Conservation (phyloP, 2,329 filamentous ascomycete genomes). For the Pestalotiopsis sp. region DNA sequence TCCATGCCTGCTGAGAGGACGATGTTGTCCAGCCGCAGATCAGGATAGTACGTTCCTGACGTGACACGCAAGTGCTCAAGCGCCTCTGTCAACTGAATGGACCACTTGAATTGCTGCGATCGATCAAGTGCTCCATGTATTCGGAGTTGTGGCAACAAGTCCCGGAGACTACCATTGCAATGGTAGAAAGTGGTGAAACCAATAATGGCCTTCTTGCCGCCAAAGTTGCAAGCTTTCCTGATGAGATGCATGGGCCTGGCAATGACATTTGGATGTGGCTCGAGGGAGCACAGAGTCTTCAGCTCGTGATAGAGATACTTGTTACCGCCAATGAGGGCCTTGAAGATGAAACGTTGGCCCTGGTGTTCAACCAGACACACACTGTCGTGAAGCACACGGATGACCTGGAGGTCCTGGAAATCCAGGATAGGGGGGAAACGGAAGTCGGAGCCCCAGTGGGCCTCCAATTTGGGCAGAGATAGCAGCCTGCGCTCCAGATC, state of each 20-base stretch:
- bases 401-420: slow-evolving; percentile 48
- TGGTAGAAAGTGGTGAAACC: slow-evolving; percentile 60
- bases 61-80: slow-evolving; percentile 49
- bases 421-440: slow-evolving; percentile 47
- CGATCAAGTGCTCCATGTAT: slow-evolving; percentile 43
- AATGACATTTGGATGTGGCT: slow-evolving; percentile 54
- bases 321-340: slow-evolving; percentile 55
- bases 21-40: slow-evolving; percentile 61
- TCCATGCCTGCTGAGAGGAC: slow-evolving; percentile 49
- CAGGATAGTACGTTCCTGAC: slow-evolving; percentile 53
- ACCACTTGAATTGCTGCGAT: slow-evolving; percentile 52
- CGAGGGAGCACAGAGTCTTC: slow-evolving; percentile 51
- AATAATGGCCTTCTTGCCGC: slow-evolving; percentile 53
- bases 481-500: slow-evolving; percentile 54
- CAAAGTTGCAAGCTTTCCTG: slow-evolving; percentile 56
- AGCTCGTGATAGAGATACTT: slow-evolving; percentile 65
- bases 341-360: slow-evolving; percentile 51
- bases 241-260: slow-evolving; percentile 52
- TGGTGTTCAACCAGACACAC: slow-evolving; percentile 53
- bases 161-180: slow-evolving; percentile 53
- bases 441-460: slow-evolving; percentile 43
- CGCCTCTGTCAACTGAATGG: slow-evolving; percentile 50
- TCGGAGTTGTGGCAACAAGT: slow-evolving; percentile 52
- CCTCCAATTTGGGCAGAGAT: slow-evolving; percentile 39
- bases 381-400: slow-evolving; percentile 58